Base-by-base conservation (phyloP, 2,329 filamentous ascomycete species). In the Penicillium thymicola region DNA sequence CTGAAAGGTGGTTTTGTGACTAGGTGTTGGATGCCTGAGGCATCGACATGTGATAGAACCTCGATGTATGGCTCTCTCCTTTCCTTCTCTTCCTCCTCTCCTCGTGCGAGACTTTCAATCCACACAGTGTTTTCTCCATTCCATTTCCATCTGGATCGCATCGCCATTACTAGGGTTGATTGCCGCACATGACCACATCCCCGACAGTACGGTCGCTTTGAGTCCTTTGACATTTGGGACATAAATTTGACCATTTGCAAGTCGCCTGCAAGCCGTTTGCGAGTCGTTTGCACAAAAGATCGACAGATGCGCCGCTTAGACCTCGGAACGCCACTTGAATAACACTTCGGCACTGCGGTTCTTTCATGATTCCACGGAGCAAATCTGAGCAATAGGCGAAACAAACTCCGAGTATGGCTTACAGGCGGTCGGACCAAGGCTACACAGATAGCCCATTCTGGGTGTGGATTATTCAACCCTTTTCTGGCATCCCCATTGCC, bases 401-500 rank as follows among this genome's bases (percentile, higher is more conserved):
- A 32, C 37, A 23, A 40, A 41, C 25, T 8, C 18, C 4, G n/a
- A 23, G 4, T 16, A 25, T 25, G 23, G 11, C 7, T 21, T 18
- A 8, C 11, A 4, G 23, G 4, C 16, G 7, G 23, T n/a, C 27
- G 5, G 8, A 27, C n/a, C 18, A 9, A 51, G 18, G 13, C 13
- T n/a, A 21, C 7, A 16, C 21, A n/a, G 16, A 51, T 7, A 44
- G 16, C 27, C 21, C 7, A 25, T 21, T 23, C 32, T 18, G 11
- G 11, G 14, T 1, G 4, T 41, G n/a, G 28, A 3, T 43, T 4
- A 18, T 13, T 46, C 25, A 55, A 30, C 0, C 41, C 8, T 14
- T 34, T 14, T 27, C 30, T 16, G 49, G 49, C 49, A 51, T 51
- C 5, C 49, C 54, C 54, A 55, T 51, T 28, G 54, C 16, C 13